Evolutionary conservation across 1,284 basidiomycete species (phyloP).

Genomic region (Fomitiporia mediterranea): DNA sequence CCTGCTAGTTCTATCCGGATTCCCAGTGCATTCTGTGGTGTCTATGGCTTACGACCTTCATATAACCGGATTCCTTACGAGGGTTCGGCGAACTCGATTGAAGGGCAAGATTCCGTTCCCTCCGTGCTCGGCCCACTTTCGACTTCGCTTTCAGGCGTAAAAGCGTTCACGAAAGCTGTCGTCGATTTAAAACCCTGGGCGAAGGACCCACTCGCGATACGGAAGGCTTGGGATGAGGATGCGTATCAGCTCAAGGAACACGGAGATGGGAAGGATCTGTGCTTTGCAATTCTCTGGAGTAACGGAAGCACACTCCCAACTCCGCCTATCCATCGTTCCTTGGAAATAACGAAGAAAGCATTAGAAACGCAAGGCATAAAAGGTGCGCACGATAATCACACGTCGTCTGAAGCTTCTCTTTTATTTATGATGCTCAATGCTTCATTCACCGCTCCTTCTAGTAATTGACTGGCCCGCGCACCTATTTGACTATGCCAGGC

Average conservation of each 20-base stretch:
- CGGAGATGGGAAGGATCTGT: conserved; percentile 49
- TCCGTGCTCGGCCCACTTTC: conserved; percentile 74
- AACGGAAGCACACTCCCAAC: conserved; percentile 61
- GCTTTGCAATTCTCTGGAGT: conserved; percentile 61
- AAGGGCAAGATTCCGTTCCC: conserved; percentile 66
- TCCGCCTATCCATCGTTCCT: conserved; percentile 63
- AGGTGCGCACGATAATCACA: conserved; percentile 32
- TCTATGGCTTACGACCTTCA: conserved; percentile 70
- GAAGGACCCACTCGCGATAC: conserved; percentile 56
- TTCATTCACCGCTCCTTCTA: conserved; percentile 19
- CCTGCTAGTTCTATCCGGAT: conserved; percentile 57
- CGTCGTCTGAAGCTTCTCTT: background rate
- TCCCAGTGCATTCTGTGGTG: conserved; percentile 59
- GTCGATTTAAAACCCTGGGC: conserved; percentile 61
- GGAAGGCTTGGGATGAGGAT: conserved; percentile 62
- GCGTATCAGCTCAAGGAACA: conserved; percentile 57
- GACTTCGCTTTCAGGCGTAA: conserved; percentile 51
- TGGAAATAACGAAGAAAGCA: conserved; percentile 53
- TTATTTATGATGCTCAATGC: conserved; percentile 3
- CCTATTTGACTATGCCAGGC: conserved; percentile 38
- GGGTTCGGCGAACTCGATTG: conserved; percentile 56
- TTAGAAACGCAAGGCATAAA: conserved; percentile 64
- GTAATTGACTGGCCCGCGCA: conserved; percentile 40
- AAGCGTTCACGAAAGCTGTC: conserved; percentile 59
- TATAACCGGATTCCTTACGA: conserved; percentile 67